These are phyloP conservation scores for Hypoxylon sp. DNA, from an alignment of 2,329 filamentous ascomycete species.

Conservation along the genomic window DNA sequence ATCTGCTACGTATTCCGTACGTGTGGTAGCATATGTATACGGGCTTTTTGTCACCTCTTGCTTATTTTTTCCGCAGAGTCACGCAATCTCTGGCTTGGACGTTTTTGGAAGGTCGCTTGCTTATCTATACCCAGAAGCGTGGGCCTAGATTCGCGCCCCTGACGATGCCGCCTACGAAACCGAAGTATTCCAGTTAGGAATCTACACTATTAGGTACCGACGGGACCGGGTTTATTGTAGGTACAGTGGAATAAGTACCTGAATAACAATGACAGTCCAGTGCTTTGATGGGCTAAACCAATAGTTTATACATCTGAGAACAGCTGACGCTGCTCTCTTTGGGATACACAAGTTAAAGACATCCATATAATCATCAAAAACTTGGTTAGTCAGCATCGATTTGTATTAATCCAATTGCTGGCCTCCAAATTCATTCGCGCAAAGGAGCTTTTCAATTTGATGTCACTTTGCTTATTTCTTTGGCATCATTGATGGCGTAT, in stretches of 20 bases:
- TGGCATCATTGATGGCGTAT: neutral
- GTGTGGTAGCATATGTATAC: constrained; percentile 15
- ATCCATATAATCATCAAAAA: neutral
- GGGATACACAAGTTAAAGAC: neutral
- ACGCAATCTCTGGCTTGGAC: constrained; percentile 32
- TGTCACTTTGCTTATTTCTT: neutral
- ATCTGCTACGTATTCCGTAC: constrained; percentile 12
- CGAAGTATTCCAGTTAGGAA: neutral
- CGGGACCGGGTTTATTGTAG: neutral
- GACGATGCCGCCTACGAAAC: constrained; percentile 1
- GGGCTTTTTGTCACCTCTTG: constrained; percentile 3
- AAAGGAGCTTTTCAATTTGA: neutral
- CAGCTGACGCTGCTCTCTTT: neutral
- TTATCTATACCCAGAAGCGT: constrained; percentile 30
- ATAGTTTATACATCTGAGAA: neutral
- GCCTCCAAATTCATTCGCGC: too few relatives aligned
- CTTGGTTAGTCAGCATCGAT: neutral
- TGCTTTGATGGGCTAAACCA: neutral
- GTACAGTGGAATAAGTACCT: neutral
- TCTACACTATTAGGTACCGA: neutral
- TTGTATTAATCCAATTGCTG: neutral
- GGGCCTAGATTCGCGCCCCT: constrained; percentile 31
- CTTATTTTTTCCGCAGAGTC: constrained; percentile 13
- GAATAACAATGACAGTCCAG: neutral
- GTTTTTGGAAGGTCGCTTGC: constrained; percentile 38